Evolutionary conservation across 2,329 filamentous ascomycete genomes (phyloP), one percentile per base, ranked within the genome.

Genomic region (Pseudogymnoascus sp.): DNA sequence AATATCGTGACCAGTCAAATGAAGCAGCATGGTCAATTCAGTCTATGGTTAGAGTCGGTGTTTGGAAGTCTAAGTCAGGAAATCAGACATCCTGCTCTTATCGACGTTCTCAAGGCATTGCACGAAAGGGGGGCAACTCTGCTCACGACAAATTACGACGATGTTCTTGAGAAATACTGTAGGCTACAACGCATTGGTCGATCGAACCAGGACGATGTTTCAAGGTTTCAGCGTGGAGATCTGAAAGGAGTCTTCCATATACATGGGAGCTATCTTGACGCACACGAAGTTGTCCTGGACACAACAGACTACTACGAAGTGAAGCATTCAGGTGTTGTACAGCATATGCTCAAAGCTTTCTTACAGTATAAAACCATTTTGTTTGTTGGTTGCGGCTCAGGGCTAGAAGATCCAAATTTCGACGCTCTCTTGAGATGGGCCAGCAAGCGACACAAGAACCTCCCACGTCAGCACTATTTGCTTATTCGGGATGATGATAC

Each of bases 351-450:
- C 13, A 62, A 50, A 50, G 23, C 61, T 2, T 62, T 26, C 26
- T 36, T 62, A 23, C 17, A 62, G 8, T 4, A 53, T 17, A 57
- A 62, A 19, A 62, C 61, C 28, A 57, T 62, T 19, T 23, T 62
- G 8, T 62, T 62, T 62, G 42, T 62, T 57, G 61, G 61, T 38
- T 62, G 61, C 36, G 61, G 61, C 31, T 50, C 38, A 21, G 61
- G 61, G 19, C 26, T 53, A n/a, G 61, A 62, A 9, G 61, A 62
- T 62, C 61, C 61, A 19, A 62, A 62, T 38, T 62, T 62, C 31
- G 61, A 53, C 36, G 21, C 42, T 57, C 42, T 62, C 19, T 33
- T 62, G 42, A 57, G 26, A 53, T 62, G 61, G 61, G 42, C 42
- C 6, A 62, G 61, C 21, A 28, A 57, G n/a, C 35, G 35, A 38